phyloP scores from a whole-genome alignment of 1,284 basidiomycete species.

The Ustilago lituana region DNA sequence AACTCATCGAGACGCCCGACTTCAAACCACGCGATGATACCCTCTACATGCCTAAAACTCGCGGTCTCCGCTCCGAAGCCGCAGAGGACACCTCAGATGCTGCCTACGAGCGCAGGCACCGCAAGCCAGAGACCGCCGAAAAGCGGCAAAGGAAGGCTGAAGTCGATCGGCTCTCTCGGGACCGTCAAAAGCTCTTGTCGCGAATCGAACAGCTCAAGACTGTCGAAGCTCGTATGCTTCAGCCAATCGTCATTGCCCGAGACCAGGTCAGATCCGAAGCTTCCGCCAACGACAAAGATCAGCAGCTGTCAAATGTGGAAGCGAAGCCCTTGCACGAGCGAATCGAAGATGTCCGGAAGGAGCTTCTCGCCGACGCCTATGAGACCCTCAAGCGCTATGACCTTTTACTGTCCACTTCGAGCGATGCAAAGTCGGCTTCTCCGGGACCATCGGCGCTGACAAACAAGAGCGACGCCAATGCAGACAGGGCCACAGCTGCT shows the following conservation, averaged over 20 bases:
- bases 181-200: slow-evolving; percentile 88
- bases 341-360: slow-evolving; percentile 45
- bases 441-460: slow-evolving; percentile 12
- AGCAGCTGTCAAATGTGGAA: neutral
- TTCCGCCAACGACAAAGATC: neutral
- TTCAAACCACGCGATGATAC: slow-evolving; percentile 53
- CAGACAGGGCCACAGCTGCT: neutral
- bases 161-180: slow-evolving; percentile 87
- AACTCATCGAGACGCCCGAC: slow-evolving; percentile 59
- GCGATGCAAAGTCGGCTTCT: slow-evolving; percentile 16
- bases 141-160: slow-evolving; percentile 84
- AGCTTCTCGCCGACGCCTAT: slow-evolving; percentile 50
- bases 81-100: slow-evolving; percentile 80
- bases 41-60: slow-evolving; percentile 56
- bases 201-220: slow-evolving; percentile 82
- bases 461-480: slow-evolving; percentile 5
- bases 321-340: slow-evolving; percentile 25
- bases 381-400: slow-evolving; percentile 55
- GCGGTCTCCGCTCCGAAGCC: slow-evolving; percentile 43
- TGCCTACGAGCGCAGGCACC: slow-evolving; percentile 83
- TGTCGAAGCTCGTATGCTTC: slow-evolving; percentile 72
- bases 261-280: slow-evolving; percentile 37
- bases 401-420: slow-evolving; percentile 33
- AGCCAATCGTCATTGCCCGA: slow-evolving; percentile 49
- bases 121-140: slow-evolving; percentile 85